Evolutionary conservation across 2,329 filamentous ascomycete genomes (phyloP).

Genomic region (Stagonosporopsis rhizophila): DNA sequence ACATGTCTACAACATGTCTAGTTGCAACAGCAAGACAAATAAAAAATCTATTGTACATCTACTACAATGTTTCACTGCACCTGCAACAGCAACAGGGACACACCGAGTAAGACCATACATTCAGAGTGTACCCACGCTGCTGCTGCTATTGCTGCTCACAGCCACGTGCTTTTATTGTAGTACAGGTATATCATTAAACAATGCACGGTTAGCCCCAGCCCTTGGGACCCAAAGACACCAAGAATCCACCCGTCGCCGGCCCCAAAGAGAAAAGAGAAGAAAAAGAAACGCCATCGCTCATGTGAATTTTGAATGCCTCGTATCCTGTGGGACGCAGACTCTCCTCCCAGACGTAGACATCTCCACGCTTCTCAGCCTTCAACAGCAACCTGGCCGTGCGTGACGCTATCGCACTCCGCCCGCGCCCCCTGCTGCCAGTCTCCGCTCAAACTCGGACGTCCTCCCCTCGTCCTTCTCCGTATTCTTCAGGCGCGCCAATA

Average conservation of each 20-base stretch:
- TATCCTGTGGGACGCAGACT: too few species aligned
- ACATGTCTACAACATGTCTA: too few species aligned
- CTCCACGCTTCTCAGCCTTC: too few species aligned
- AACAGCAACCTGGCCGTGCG: neutral
- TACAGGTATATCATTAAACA: constrained; percentile 5
- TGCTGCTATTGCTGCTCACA: neutral
- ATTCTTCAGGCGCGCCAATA: constrained; percentile 42
- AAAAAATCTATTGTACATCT: too few species aligned
- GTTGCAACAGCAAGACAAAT: too few species aligned
- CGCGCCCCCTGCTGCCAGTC: constrained; percentile 12
- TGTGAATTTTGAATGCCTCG: constrained; percentile 13
- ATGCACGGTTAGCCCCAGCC: constrained; percentile 25
- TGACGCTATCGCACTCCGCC: constrained; percentile 12
- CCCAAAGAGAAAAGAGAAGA: too few species aligned
- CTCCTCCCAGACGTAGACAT: too few species aligned
- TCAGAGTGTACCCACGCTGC: too few species aligned
- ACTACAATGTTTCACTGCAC: too few species aligned
- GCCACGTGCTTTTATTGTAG: neutral
- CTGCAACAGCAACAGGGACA: too few species aligned
- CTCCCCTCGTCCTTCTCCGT: constrained; percentile 38
- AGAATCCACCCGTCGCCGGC: constrained; percentile 10
- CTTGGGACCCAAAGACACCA: constrained; percentile 30
- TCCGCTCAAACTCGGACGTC: constrained; percentile 13
- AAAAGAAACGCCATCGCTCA: constrained; percentile 37
- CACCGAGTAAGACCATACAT: too few species aligned